Evolutionary conservation across 305 asterid species (phyloP).

Genomic region (Striga hermonthica): DNA sequence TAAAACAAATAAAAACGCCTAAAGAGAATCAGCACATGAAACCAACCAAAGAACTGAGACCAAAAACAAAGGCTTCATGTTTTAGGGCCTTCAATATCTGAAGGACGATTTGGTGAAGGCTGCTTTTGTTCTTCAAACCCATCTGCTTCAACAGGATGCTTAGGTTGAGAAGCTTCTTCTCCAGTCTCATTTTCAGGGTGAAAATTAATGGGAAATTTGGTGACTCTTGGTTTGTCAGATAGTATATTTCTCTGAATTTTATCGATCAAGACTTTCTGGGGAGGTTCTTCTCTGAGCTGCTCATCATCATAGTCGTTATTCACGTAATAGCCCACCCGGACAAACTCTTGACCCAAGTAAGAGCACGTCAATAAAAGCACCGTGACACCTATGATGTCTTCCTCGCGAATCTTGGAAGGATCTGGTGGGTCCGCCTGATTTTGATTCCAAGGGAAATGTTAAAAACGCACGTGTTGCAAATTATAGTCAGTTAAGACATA

Average conservation of each 20-base stretch:
- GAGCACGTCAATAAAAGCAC: conserved; percentile 90
- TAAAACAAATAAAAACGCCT: conserved; percentile 19
- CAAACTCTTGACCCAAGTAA: conserved; percentile 81
- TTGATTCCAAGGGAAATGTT: no score
- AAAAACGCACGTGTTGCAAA: no score
- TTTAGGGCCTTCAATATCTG: conserved; percentile 41
- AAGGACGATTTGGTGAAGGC: conserved; percentile 34
- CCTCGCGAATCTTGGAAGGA: conserved; percentile 84
- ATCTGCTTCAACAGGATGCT: conserved; percentile 46
- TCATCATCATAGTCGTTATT: conserved; percentile 80
- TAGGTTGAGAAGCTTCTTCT: conserved; percentile 56
- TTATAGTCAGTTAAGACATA: no score
- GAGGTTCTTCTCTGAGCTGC: conserved; percentile 81
- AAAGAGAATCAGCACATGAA: neutral
- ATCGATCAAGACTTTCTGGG: conserved; percentile 69
- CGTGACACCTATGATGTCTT: conserved; percentile 88
- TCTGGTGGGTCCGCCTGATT: conserved; percentile 89
- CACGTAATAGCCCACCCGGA: conserved; percentile 83
- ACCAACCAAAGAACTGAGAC: neutral
- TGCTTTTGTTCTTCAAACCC: conserved; percentile 46
- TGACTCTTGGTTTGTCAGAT: conserved; percentile 75
- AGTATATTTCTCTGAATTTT: conserved; percentile 75
- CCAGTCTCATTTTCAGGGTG: conserved; percentile 66
- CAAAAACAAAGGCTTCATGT: conserved; percentile 16
- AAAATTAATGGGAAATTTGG: conserved; percentile 46